Evolutionary conservation across 805 yeast genomes (phyloP), one percentile per base, ranked within the genome.

Genomic region (Cyberlindnera misumaiensis): DNA sequence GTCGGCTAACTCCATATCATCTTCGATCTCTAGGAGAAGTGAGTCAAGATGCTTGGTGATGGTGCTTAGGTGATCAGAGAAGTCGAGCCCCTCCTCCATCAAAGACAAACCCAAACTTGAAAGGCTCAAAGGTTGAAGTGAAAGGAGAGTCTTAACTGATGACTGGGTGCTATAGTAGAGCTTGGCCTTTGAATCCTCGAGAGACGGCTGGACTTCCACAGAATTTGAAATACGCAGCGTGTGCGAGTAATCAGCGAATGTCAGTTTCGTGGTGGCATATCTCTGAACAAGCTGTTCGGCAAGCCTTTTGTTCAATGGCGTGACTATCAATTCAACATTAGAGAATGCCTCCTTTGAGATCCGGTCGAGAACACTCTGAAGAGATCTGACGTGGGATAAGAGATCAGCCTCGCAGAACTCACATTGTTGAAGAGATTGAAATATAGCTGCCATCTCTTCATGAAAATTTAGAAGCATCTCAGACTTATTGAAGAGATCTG

Each of bases 161-260:
- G 44, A 42, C 30, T 66, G 66, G 9, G 63, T 32, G 3, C 25
- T 12, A 3, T 14, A 13, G 11, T 65, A 47, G 42, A 63, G 60
- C 1, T 34, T 3, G 14, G 47, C 44, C 36, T 71, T 72, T 0
- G 73, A 49, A 0, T 31, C 15, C 26, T 62, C 67, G 0, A 76
- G 44, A 0, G 67, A 51, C 0, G 83, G 82, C 0, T 42, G 20
- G 3, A 73, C 47, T 3, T 41, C 36, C 22, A 77, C 58, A 0
- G 55, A 41, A 25, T 62, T 62, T 33, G 60, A 62, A 17, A 69
- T 57, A 0, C 55, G 28, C 4, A 77, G 52, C 3, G 49, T 52
- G 46, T 70, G 78, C 4, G 25, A 48, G 41, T 36, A 28, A 1
- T 15, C 11, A 26, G 34, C 18, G 49, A 11, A 35, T 39, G 1